Evolutionary conservation across 1,139 yeast species (phyloP), one percentile per base, ranked within the genome.

Genomic region (Magnusiomyces magnusii): DNA sequence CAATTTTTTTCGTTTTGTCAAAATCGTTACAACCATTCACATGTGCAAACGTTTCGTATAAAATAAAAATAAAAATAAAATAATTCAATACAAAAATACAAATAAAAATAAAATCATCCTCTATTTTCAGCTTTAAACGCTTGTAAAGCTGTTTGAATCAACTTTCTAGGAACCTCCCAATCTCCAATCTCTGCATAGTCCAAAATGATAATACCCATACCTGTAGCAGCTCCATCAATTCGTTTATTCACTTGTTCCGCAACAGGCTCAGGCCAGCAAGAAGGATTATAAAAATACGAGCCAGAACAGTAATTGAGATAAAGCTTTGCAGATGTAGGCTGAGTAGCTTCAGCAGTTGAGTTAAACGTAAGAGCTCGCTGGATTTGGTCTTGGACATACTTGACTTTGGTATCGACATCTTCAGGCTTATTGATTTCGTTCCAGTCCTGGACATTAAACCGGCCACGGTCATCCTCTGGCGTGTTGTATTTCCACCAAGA

Each of bases 231-330:
- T 19, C 51, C 47, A 23, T 78, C 76, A 60, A 86, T 74, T 19
- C 78, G 75, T 51, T 78, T 76, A 55, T 75, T 68, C 27, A 74
- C 68, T 39, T 82, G 83, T 60, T 77, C 73, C 39, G 91, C 82
- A 61, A 86, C 82, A 65, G 80, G 78, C 62, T 80, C 78, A 1
- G 95, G 95, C 95, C 95, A 87, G 70, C 90, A 86, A 58, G 76
- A 79, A 57, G 79, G 82, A 72, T 85, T 83, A 71, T 84, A 85
- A 71, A 86, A 85, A 71, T 85, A 85, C 53, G 92, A 80, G 27
- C 87, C 93, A 1, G 91, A 81, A 61, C 90, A 83, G 71, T 85
- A 87, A 74, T 87, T 87, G 64, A 87, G 72, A 67, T 82, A 86
- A 64, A 87, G 74, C 72, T 85, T 86, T 24, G 67, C 63, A 17